A percentile compares a stretch with the other conserved stretches of the same genome.
Evolutionary conservation across 2,329 filamentous ascomycete genomes (phyloP).

Genomic region (Fusarium pininemorale): DNA sequence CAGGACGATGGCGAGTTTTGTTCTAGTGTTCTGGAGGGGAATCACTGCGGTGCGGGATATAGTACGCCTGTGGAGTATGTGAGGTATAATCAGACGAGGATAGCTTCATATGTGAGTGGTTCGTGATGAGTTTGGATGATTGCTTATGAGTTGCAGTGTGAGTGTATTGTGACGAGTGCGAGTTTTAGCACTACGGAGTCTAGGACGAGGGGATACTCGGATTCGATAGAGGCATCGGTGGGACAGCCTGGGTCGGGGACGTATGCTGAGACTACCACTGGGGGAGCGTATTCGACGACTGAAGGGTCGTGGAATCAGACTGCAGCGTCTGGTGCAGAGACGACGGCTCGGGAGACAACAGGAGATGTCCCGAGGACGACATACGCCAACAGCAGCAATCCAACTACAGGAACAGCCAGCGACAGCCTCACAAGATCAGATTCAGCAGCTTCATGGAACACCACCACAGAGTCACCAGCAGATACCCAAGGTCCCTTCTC

Average conservation of each 20-base stretch:
- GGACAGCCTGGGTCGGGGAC: conserved; percentile 17
- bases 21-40: conserved; percentile 41
- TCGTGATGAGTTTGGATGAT: background rate
- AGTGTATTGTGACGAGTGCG: conserved; percentile 38
- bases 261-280: background rate
- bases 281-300: background rate
- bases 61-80: conserved; percentile 44
- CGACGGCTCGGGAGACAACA: background rate
- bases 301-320: background rate
- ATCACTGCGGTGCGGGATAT: conserved; percentile 33
- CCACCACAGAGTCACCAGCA: background rate
- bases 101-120: conserved; percentile 46
- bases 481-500: background rate
- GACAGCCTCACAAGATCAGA: background rate
- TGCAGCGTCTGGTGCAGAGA: background rate
- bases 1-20: conserved; percentile 43
- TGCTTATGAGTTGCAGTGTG: conserved; percentile 37
- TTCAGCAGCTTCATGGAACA: conserved; percentile 3
- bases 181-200: background rate
- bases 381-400: background rate
- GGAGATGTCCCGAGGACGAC: background rate
- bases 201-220: background rate
- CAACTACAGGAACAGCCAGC: background rate
- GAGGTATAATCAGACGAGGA: conserved; percentile 41
- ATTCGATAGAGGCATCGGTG: conserved; percentile 6